Percentiles rank a stretch among this genome's conserved stretches.
Evolutionary conservation across 73 alveolate species (phyloP).

Genomic region (Tetrahymena elliotti): DNA sequence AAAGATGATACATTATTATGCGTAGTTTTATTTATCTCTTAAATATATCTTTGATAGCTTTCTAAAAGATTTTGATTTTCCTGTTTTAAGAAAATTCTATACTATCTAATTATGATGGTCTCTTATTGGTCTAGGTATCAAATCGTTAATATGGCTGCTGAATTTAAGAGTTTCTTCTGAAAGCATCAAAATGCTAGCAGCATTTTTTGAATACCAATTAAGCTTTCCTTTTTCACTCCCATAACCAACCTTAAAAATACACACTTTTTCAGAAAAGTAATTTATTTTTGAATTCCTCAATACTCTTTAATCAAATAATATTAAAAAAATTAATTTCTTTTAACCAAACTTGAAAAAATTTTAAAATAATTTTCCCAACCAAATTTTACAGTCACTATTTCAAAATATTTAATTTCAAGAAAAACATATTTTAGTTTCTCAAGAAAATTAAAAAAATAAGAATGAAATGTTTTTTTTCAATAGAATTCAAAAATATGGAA

Average conservation of each 20-base stretch:
- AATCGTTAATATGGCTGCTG: neutral
- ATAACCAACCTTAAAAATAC: neutral
- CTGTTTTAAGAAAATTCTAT: neutral
- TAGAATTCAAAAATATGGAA: too few relatives aligned
- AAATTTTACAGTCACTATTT: too few relatives aligned
- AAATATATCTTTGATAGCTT: neutral
- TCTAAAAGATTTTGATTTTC: neutral
- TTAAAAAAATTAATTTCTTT: too few relatives aligned
- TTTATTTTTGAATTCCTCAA: neutral
- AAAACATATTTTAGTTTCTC: too few relatives aligned
- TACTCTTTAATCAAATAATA: neutral
- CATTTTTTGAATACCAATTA: neutral
- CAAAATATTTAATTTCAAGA: too few relatives aligned
- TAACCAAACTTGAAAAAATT: too few relatives aligned
- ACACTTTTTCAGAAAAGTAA: neutral
- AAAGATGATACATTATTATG: neutral
- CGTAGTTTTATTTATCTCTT: neutral
- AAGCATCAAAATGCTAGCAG: neutral
- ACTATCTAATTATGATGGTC: neutral
- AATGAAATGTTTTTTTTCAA: too few relatives aligned
- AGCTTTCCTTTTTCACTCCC: neutral
- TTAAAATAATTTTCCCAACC: too few relatives aligned
- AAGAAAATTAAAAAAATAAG: too few relatives aligned
- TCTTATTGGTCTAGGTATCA: neutral
- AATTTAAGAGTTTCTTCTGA: neutral